Conservation (phyloP, 2,329 filamentous ascomycete species). For the Sclerotinia sclerotiorum region DNA sequence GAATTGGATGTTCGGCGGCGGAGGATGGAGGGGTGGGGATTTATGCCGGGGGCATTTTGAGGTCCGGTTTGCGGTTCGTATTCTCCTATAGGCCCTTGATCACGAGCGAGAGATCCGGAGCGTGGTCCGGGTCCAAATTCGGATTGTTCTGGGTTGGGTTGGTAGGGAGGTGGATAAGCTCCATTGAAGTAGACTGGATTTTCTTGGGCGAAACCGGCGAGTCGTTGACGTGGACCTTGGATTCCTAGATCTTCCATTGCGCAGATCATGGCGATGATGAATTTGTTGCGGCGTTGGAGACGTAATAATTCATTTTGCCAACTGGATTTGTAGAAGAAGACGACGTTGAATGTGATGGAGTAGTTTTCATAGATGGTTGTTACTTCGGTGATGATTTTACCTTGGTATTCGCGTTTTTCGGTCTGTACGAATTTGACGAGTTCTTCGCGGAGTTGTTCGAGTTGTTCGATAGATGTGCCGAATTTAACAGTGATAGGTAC, state of each 20-base stretch:
- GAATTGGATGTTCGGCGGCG: constrained; percentile 47
- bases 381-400: constrained; percentile 83
- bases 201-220: constrained; percentile 37
- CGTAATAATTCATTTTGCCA: constrained; percentile 94
- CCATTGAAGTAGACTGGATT: constrained; percentile 37
- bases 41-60: constrained; percentile 23
- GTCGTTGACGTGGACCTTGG: constrained; percentile 40
- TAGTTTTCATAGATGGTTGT: constrained; percentile 78
- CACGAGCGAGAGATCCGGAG: constrained; percentile 40
- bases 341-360: constrained; percentile 82
- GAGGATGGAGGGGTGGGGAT: constrained; percentile 53
- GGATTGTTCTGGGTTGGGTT: constrained; percentile 9
- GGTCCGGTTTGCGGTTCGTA: constrained; percentile 12
- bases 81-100: constrained; percentile 17
- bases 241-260: constrained; percentile 56
- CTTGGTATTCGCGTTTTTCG: constrained; percentile 87
- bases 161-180: constrained; percentile 33
- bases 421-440: constrained; percentile 79
- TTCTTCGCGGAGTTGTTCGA: constrained; percentile 75
- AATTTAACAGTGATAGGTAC: constrained; percentile 84
- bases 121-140: constrained; percentile 37
- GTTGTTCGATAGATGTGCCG: constrained; percentile 78
- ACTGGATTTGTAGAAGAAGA: constrained; percentile 97
- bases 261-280: constrained; percentile 87
- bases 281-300: constrained; percentile 87